Evolutionary conservation across 768 basidiomycete genomes (phyloP).

Genomic region (Hysterangium stoloniferum): DNA sequence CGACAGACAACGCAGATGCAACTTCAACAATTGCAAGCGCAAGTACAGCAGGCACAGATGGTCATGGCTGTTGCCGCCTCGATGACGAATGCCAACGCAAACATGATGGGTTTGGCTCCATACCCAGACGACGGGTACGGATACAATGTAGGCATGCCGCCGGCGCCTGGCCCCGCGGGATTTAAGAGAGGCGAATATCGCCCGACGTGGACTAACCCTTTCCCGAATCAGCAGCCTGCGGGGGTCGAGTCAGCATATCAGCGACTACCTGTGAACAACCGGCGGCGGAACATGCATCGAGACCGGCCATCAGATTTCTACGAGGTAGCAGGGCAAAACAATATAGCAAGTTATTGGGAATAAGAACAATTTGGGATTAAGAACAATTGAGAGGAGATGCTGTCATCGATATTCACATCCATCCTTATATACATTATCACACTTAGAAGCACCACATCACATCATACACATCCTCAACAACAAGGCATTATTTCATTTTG

Average conservation of each 20-base stretch:
- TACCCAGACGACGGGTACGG: slow-evolving; percentile 14
- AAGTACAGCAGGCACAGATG: slow-evolving; percentile 72
- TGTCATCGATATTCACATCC: neutral
- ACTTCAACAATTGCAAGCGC: slow-evolving; percentile 70
- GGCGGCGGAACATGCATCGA: slow-evolving; percentile 68
- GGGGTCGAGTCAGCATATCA: slow-evolving; percentile 83
- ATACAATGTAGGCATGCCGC: slow-evolving; percentile 31
- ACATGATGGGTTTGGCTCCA: slow-evolving; percentile 12
- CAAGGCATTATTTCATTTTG: slow-evolving; percentile 5
- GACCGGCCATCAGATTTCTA: slow-evolving; percentile 81
- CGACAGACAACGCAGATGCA: slow-evolving; percentile 80
- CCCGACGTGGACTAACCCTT: slow-evolving; percentile 43
- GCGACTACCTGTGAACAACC: slow-evolving; percentile 72
- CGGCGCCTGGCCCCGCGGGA: slow-evolving; percentile 13
- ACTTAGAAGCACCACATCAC: neutral
- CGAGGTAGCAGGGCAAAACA: slow-evolving; percentile 56
- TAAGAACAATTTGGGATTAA: no score
- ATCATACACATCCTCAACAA: neutral
- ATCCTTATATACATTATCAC: slow-evolving; percentile 2
- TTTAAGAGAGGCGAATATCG: slow-evolving; percentile 30
- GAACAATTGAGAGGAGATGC: neutral
- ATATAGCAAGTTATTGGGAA: slow-evolving; percentile 75
- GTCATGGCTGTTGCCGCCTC: slow-evolving; percentile 40
- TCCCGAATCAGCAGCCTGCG: slow-evolving; percentile 55
- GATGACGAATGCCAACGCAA: slow-evolving; percentile 9